Evolutionary conservation across 805 yeast species (phyloP).

Genomic region (Limtongia smithiae): DNA sequence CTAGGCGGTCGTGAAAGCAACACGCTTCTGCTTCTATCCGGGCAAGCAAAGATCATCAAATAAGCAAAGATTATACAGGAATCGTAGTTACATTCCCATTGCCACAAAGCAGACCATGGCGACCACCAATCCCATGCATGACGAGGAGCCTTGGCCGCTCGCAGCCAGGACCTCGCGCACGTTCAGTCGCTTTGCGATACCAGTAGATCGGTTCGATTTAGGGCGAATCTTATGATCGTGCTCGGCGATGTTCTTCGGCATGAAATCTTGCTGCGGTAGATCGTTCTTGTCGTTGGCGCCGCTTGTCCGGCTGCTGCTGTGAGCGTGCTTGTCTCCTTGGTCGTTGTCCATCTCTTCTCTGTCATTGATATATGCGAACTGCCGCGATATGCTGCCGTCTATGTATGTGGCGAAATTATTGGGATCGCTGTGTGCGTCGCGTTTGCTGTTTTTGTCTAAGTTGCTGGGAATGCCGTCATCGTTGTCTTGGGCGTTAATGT

Average conservation of each 20-base stretch:
- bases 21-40: too few species aligned
- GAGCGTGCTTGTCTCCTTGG: not conserved
- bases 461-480: too few species aligned
- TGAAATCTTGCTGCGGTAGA: too few species aligned
- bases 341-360: not conserved
- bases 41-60: not conserved
- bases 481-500: too few species aligned
- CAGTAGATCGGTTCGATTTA: slow-evolving; percentile 6
- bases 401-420: too few species aligned
- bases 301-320: not conserved
- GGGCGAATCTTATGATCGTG: too few species aligned
- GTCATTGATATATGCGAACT: not conserved
- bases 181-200: slow-evolving; percentile 19
- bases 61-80: not conserved
- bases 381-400: too few species aligned
- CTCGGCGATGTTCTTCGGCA: not conserved
- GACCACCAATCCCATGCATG: slow-evolving; percentile 20
- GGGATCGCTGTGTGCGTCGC: too few species aligned
- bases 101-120: slow-evolving; percentile 26
- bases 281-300: not conserved
- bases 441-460: too few species aligned
- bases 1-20: not conserved
- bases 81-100: slow-evolving; percentile 21
- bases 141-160: slow-evolving; percentile 10
- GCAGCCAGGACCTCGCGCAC: slow-evolving; percentile 16